A percentile compares a stretch with the other conserved stretches of the same genome.
These are phyloP conservation scores for Linaria vulgaris DNA, from an alignment of 257 asterid species.

Conservation along the genomic window DNA sequence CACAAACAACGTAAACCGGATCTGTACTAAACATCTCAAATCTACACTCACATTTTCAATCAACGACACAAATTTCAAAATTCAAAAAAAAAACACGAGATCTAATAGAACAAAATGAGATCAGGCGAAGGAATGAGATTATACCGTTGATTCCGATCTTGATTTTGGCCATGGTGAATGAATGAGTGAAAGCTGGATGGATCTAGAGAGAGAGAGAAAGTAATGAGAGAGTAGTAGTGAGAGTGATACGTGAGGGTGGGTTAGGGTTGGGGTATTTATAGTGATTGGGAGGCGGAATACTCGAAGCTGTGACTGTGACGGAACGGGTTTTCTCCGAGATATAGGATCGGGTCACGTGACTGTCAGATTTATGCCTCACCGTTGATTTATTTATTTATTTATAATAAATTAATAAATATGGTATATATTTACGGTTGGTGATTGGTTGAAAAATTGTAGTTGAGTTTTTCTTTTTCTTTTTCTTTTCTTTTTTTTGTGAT, in stretches of 20 bases:
- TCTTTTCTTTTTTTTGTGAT: too few relatives aligned
- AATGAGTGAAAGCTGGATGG: constrained; percentile 2
- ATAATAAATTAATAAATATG: too few relatives aligned
- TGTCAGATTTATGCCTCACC: not conserved
- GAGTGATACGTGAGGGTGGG: not conserved
- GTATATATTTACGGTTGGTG: too few relatives aligned
- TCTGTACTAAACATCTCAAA: too few relatives aligned
- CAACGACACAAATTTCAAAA: too few relatives aligned
- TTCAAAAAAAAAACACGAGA: too few relatives aligned
- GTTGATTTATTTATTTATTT: not conserved
- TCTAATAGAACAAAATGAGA: too few relatives aligned
- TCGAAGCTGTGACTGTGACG: constrained; percentile 20
- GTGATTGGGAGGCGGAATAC: constrained; percentile 26
- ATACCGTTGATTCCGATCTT: constrained; percentile 89
- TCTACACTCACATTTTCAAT: too few relatives aligned
- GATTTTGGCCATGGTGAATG: constrained; percentile 60
- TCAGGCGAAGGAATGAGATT: not conserved
- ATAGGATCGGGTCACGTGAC: constrained; percentile 24
- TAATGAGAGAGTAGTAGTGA: not conserved
- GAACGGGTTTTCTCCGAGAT: not conserved
- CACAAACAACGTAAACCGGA: too few relatives aligned
- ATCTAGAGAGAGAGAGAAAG: not conserved
- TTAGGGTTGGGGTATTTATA: constrained; percentile 8
- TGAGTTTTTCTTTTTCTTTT: too few relatives aligned
- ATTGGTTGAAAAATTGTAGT: too few relatives aligned